phyloP scores from a whole-genome alignment of 352 stramenopile genomes.

The Phytophthora megakarya region DNA sequence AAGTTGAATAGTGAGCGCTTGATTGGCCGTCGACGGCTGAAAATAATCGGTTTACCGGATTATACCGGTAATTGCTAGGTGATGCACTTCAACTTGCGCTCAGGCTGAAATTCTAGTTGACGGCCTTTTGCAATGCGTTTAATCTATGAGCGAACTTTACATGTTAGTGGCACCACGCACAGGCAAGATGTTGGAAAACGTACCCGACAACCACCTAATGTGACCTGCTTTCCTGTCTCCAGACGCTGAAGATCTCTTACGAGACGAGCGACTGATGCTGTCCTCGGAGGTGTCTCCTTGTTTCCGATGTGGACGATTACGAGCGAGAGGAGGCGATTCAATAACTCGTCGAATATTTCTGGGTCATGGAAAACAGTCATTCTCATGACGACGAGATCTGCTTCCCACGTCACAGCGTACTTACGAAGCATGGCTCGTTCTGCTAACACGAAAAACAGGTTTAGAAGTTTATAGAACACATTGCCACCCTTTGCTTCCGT shows the following conservation, averaged over 20 bases:
- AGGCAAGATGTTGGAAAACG: slow-evolving; percentile 18
- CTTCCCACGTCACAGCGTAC: slow-evolving; percentile 38
- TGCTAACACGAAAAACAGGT: slow-evolving; percentile 25
- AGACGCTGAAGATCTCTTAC: slow-evolving; percentile 51
- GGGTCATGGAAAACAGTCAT: slow-evolving; percentile 52
- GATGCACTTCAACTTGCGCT: slow-evolving; percentile 30
- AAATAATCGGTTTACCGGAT: no score
- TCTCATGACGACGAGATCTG: slow-evolving; percentile 42
- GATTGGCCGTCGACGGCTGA: slow-evolving; percentile 3
- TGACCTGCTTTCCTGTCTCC: slow-evolving; percentile 70
- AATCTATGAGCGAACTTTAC: slow-evolving; percentile 26
- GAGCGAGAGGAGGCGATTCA: slow-evolving; percentile 61
- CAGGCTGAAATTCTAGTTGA: slow-evolving; percentile 44
- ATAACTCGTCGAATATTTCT: slow-evolving; percentile 68
- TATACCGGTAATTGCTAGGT: slow-evolving; percentile 8
- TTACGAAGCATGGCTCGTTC: slow-evolving; percentile 55
- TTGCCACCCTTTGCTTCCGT: background rate
- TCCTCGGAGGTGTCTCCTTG: slow-evolving; percentile 62
- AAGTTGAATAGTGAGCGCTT: slow-evolving; percentile 11
- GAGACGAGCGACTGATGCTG: slow-evolving; percentile 56
- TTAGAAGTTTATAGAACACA: slow-evolving; percentile 3
- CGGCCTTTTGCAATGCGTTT: slow-evolving; percentile 37
- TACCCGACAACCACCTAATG: slow-evolving; percentile 70
- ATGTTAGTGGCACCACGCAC: background rate
- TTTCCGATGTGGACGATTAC: slow-evolving; percentile 57